A percentile compares a stretch with the other conserved stretches of the same genome.
phyloP scores from a whole-genome alignment of 352 stramenopile genomes.

The Globisporangium recalcitrans region DNA sequence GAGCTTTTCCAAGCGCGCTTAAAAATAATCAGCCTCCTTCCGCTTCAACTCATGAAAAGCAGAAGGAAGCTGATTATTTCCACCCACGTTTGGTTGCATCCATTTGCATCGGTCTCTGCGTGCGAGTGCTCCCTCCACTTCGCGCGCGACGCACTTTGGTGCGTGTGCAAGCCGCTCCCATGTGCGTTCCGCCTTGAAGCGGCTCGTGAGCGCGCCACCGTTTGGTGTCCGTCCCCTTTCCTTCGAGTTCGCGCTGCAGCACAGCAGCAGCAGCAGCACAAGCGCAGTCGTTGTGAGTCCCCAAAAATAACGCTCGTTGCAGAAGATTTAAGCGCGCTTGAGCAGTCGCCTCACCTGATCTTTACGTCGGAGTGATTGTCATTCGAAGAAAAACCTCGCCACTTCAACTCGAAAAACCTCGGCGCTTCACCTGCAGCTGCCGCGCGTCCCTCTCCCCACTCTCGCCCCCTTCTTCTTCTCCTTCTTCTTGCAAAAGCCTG shows the following conservation, averaged over 20 bases:
- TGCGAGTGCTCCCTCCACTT: no score
- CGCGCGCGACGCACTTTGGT: no score
- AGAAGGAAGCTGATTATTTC: no score
- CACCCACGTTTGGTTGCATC: background rate
- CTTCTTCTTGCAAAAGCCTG: conserved; percentile 3
- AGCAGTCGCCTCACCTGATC: conserved; percentile 17
- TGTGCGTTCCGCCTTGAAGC: no score
- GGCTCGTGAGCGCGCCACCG: no score
- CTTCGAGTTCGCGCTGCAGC: no score
- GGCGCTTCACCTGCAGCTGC: background rate
- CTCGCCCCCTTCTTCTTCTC: no score
- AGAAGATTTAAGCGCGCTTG: conserved; percentile 21
- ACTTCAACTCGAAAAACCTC: conserved; percentile 12
- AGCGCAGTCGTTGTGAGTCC: background rate
- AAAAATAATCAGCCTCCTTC: conserved; percentile 6
- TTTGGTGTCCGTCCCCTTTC: no score
- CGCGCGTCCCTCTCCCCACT: conserved; percentile 1
- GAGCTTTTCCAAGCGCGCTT: conserved; percentile 7
- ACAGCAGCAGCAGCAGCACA: no score
- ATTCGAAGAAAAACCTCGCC: background rate
- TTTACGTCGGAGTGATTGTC: conserved; percentile 17
- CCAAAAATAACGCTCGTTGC: background rate
- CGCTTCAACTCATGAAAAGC: conserved; percentile 14
- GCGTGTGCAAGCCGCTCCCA: no score
- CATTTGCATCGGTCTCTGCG: background rate